Base-by-base conservation (phyloP, 257 asterid species). In the Jacaranda copaia region DNA sequence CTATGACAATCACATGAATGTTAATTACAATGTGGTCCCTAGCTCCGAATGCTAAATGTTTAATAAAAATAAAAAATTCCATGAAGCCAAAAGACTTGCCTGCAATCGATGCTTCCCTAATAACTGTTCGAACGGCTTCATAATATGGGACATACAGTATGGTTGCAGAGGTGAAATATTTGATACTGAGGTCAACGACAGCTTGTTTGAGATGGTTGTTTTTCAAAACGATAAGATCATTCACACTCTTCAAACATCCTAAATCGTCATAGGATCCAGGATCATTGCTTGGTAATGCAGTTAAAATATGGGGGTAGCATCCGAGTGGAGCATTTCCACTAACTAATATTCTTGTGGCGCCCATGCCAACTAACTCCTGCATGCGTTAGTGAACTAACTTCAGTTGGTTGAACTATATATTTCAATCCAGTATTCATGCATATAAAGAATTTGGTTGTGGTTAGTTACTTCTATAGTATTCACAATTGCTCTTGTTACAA, bases 181-280 rank as follows among this genome's bases (percentile, higher is more conserved):
- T 51, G 0, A 25, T 14, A 2, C 3, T 16, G 0, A 82, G 70
- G 11, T 8, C 15, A 0, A 3, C 8, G 45, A 79, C 5, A 5
- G 83, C 78, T 7, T 2, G 8, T 49, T 6, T 52, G 36, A 83
- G 76, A 4, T 18, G 16, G 2, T 0, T 3, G 57, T 79, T 82
- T n/a, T 56, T 58, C 5, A 2, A 55, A 3, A 56, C 0, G 5
- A 63, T 19, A 6, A 83, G 56, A 6, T 4, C 6, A 35, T 83
- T 79, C 5, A 63, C 80, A 0, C 40, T 43, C 40, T 2, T 79
- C 72, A 83, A 25, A 68, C 84, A 83, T 25, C 86, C 86, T 0
- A 71, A 0, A 4, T 5, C 62, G 14, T 79, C 82, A 16, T 79
- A 83, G 5, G 77, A 59, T 4, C n/a, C 0, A 5, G 74, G 6